A percentile compares a stretch with the other conserved stretches of the same genome.
Conservation (phyloP, 2,329 filamentous ascomycete genomes). For the Phialemonium atrogriseum region DNA sequence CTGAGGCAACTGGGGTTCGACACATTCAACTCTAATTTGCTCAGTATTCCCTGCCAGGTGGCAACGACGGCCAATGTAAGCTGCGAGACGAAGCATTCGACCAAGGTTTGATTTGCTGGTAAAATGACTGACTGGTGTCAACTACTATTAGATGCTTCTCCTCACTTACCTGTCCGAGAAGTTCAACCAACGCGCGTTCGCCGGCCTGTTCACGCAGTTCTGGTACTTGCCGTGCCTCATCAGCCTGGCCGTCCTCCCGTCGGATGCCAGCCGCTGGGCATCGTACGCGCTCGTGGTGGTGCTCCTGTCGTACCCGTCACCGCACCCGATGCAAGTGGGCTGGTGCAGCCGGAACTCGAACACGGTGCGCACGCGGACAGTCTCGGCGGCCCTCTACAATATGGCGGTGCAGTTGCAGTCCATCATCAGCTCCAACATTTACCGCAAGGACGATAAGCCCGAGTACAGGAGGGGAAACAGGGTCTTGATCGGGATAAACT, state of each 20-base stretch:
- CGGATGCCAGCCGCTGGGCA: constrained; percentile 1
- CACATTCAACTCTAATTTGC: constrained; percentile 46
- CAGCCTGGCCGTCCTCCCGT: constrained; percentile 33
- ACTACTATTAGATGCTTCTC: too few species aligned
- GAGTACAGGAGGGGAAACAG: constrained; percentile 12
- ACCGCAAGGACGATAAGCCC: constrained; percentile 14
- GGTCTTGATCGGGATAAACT: constrained; percentile 22
- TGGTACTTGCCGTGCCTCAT: constrained; percentile 46
- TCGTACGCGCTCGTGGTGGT: constrained; percentile 1
- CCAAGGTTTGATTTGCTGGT: too few species aligned
- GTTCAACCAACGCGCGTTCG: constrained; percentile 32
- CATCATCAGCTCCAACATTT: constrained; percentile 26
- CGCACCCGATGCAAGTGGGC: constrained; percentile 45
- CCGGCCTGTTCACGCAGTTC: constrained; percentile 33
- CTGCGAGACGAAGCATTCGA: too few species aligned
- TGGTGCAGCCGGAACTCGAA: constrained; percentile 50
- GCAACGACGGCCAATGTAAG: too few species aligned
- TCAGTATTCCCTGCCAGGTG: constrained; percentile 41
- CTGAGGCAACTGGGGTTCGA: constrained; percentile 41
- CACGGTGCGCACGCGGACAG: constrained; percentile 47
- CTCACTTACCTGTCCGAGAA: constrained; percentile 36
- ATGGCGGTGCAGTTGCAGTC: constrained; percentile 21
- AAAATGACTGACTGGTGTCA: too few species aligned
- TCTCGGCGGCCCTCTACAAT: constrained; percentile 50
- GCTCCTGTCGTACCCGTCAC: constrained; percentile 4